phyloP scores from a whole-genome alignment of 2,329 filamentous ascomycete species.

The Ceratocystis destructans region DNA sequence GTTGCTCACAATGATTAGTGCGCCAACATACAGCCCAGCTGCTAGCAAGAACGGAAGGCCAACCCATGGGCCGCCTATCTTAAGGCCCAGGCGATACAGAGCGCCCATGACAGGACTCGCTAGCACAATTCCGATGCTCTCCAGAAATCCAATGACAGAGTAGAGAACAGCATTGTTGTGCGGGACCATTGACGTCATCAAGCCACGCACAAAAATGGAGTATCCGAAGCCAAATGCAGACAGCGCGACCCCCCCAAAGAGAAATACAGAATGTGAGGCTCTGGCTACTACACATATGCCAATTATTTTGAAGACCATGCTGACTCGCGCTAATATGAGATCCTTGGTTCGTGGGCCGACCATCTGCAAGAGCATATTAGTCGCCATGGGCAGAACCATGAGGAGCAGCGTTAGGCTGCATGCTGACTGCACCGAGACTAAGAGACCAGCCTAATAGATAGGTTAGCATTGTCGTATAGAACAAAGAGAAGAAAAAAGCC shows the following conservation, averaged over 20 bases:
- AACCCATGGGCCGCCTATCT: slow-evolving; percentile 18
- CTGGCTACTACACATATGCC: slow-evolving; percentile 17
- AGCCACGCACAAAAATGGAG: slow-evolving; percentile 19
- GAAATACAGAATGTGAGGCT: slow-evolving; percentile 11
- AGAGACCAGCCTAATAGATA: slow-evolving; percentile 9
- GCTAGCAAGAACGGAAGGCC: slow-evolving; percentile 19
- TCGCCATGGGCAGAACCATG: slow-evolving; percentile 12
- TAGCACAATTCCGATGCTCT: slow-evolving; percentile 19
- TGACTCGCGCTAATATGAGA: slow-evolving; percentile 20
- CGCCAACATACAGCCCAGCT: slow-evolving; percentile 16
- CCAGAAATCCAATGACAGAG: slow-evolving; percentile 20
- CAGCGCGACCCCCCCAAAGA: slow-evolving; percentile 16
- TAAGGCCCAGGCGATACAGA: slow-evolving; percentile 19
- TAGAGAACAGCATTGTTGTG: slow-evolving; percentile 20
- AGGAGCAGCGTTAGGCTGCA: slow-evolving; percentile 16
- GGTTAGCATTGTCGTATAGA: neutral
- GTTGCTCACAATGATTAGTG: slow-evolving; percentile 16
- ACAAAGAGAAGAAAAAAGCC: neutral
- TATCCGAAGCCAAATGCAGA: slow-evolving; percentile 18
- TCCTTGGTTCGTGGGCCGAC: slow-evolving; percentile 15
- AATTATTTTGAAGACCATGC: slow-evolving; percentile 20
- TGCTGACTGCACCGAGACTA: slow-evolving; percentile 16
- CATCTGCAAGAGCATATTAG: slow-evolving; percentile 4
- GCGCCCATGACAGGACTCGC: slow-evolving; percentile 21
- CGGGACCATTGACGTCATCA: slow-evolving; percentile 20